These are phyloP conservation scores for Thalassiosira hispida DNA, from an alignment of 352 stramenopile genomes.

Conservation along the genomic window DNA sequence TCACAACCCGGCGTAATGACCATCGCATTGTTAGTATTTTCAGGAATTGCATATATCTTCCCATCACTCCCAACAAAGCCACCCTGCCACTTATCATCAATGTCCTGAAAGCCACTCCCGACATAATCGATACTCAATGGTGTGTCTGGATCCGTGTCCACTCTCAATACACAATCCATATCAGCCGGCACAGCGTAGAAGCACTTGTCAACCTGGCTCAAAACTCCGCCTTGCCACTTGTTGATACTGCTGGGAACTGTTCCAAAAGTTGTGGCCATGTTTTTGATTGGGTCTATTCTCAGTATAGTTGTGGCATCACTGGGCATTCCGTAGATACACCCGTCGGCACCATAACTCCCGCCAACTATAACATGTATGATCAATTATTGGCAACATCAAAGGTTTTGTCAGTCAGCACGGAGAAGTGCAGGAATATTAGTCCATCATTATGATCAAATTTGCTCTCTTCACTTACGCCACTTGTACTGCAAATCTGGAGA, in stretches of 20 bases:
- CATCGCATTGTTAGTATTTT: constrained; percentile 78
- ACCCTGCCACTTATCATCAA: constrained; percentile 84
- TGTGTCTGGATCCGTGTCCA: constrained; percentile 55
- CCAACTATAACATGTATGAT: constrained; percentile 22
- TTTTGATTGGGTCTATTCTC: constrained; percentile 52
- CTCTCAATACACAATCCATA: constrained; percentile 63
- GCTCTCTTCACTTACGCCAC: constrained; percentile 49
- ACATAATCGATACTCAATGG: constrained; percentile 39
- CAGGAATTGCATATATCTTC: constrained; percentile 77
- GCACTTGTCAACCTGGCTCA: constrained; percentile 60
- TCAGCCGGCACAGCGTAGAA: constrained; percentile 78
- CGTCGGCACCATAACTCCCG: constrained; percentile 47
- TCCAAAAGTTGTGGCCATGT: constrained; percentile 52
- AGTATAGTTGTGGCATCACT: constrained; percentile 52
- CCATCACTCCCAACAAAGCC: constrained; percentile 68
- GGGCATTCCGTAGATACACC: constrained; percentile 57
- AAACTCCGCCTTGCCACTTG: constrained; percentile 64
- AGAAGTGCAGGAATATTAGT: no score
- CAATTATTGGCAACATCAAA: neutral
- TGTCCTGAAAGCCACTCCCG: constrained; percentile 51
- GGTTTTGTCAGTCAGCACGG: no score
- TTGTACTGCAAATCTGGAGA: constrained; percentile 44
- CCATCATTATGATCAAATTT: no score
- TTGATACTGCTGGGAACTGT: constrained; percentile 33
- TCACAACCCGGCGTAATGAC: constrained; percentile 54